These are phyloP conservation scores for Kwoniella shandongensis DNA, from an alignment of 768 basidiomycete genomes.

Conservation along the genomic window DNA sequence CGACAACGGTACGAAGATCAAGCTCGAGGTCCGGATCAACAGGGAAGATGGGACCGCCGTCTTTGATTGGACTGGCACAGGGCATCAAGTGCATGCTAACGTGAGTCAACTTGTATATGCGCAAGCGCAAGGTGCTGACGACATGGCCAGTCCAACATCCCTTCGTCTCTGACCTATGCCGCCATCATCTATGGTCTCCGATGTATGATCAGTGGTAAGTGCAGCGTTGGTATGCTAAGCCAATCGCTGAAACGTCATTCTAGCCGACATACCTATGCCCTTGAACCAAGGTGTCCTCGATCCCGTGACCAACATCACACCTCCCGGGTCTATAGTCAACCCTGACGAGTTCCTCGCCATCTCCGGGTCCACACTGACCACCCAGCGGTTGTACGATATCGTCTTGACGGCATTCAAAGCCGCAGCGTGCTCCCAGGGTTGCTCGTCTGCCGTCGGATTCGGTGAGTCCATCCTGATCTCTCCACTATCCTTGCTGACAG, in stretches of 20 bases:
- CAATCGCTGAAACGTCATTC: not conserved
- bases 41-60: slow-evolving; percentile 71
- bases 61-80: slow-evolving; percentile 68
- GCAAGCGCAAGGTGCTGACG: slow-evolving; percentile 15
- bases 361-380: slow-evolving; percentile 54
- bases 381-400: slow-evolving; percentile 91
- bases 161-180: slow-evolving; percentile 39
- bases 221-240: too few species aligned
- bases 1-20: slow-evolving; percentile 52
- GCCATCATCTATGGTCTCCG: slow-evolving; percentile 49
- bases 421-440: slow-evolving; percentile 32
- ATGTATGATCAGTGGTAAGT: slow-evolving; percentile 31
- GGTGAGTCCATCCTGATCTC: slow-evolving; percentile 15
- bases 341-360: slow-evolving; percentile 86
- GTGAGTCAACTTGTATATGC: too few species aligned
- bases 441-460: slow-evolving; percentile 31
- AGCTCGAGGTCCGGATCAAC: slow-evolving; percentile 75
- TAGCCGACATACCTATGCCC: slow-evolving; percentile 38
- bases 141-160: slow-evolving; percentile 48
- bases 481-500: slow-evolving; percentile 78
- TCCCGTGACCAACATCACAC: slow-evolving; percentile 66
- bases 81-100: too few species aligned
- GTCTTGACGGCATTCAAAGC: slow-evolving; percentile 77
- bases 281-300: slow-evolving; percentile 44
- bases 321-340: slow-evolving; percentile 71